phyloP scores from a whole-genome alignment of 2,329 filamentous ascomycete species.

The Aspergillus caelatus region DNA sequence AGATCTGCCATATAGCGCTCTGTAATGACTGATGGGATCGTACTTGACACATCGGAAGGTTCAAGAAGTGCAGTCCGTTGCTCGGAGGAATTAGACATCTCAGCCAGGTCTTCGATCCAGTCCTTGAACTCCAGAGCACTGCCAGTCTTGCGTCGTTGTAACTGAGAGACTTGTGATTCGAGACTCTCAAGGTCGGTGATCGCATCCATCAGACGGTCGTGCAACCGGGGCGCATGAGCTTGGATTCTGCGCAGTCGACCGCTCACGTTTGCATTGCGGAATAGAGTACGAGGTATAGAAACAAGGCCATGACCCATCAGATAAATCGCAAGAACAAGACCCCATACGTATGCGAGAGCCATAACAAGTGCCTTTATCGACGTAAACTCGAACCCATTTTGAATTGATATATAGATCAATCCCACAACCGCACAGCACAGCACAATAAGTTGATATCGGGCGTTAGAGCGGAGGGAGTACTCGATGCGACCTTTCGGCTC shows the following conservation, averaged over 20 bases:
- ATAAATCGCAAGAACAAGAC: conserved; percentile 87
- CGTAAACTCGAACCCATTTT: conserved; percentile 70
- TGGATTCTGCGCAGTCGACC: conserved; percentile 75
- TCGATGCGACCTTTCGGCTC: conserved; percentile 78
- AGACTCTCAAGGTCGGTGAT: conserved; percentile 77
- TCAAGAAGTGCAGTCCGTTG: conserved; percentile 46
- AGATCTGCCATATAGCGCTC: conserved; percentile 91
- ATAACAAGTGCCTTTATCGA: conserved; percentile 84
- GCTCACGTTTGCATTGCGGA: conserved; percentile 77
- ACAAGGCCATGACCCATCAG: conserved; percentile 97
- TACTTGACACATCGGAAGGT: conserved; percentile 30
- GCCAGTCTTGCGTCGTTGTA: conserved; percentile 79
- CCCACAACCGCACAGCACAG: conserved; percentile 71
- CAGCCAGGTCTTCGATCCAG: conserved; percentile 93
- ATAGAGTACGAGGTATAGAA: conserved; percentile 79
- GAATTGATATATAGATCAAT: conserved; percentile 79
- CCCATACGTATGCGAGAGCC: conserved; percentile 94
- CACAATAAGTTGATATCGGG: conserved; percentile 82
- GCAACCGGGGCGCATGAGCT: conserved; percentile 73
- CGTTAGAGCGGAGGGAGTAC: conserved; percentile 86
- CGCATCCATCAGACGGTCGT: conserved; percentile 87
- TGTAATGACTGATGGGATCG: conserved; percentile 80
- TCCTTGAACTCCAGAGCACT: conserved; percentile 76
- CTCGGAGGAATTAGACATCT: conserved; percentile 72
- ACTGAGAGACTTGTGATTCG: conserved; percentile 76